These are phyloP conservation scores for Aspergillus costaricaensis DNA, from an alignment of 2,329 filamentous ascomycete genomes.

Conservation along the genomic window DNA sequence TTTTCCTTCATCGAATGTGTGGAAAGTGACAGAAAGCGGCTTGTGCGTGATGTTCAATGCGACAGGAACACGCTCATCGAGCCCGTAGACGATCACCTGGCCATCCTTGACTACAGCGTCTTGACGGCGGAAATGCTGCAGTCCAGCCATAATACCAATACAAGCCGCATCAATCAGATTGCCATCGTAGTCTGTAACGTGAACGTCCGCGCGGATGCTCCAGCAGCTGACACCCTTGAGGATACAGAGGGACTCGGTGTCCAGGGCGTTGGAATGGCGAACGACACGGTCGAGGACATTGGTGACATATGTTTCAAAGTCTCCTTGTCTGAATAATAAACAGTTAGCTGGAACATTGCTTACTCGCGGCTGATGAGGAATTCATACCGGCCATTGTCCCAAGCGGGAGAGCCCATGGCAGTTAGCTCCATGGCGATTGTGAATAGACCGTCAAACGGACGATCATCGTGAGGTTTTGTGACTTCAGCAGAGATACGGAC, in stretches of 20 bases:
- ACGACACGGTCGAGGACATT: conserved; percentile 92
- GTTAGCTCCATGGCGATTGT: conserved; percentile 88
- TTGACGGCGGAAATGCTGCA: conserved; percentile 88
- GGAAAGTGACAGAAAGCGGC: conserved; percentile 88
- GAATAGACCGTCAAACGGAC: conserved; percentile 94
- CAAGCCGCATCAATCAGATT: conserved; percentile 85
- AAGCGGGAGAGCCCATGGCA: conserved; percentile 87
- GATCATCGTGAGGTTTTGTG: conserved; percentile 78
- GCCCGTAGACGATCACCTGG: conserved; percentile 77
- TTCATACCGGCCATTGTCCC: conserved; percentile 74
- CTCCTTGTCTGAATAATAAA: conserved; percentile 61
- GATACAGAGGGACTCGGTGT: conserved; percentile 94
- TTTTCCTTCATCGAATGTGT: conserved; percentile 64
- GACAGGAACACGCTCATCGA: conserved; percentile 85
- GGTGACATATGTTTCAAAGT: conserved; percentile 81
- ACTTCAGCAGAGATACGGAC: conserved; percentile 87
- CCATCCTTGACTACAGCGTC: conserved; percentile 87
- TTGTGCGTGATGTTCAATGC: conserved; percentile 88
- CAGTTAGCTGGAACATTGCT: not conserved
- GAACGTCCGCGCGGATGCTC: conserved; percentile 85
- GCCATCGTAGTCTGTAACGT: conserved; percentile 88
- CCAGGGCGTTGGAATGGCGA: conserved; percentile 85
- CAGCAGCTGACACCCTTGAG: conserved; percentile 89
- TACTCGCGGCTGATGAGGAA: not conserved
- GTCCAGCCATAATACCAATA: conserved; percentile 80